Evolutionary conservation across 345 rosid genomes (phyloP).

Genomic region (sweet orange (Citrus sinensis)): DVS_A1.0 CM039163.1:3024501-3025000

Average conservation of each 20-base stretch:
- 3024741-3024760: neutral
- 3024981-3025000: too few relatives aligned
- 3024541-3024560: neutral
- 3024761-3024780: neutral
- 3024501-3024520: neutral
- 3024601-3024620: neutral
- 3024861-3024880: neutral
- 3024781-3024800: neutral
- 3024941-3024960: too few relatives aligned
- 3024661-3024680: constrained; percentile 10
- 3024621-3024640: neutral
- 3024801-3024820: neutral
- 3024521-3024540: neutral
- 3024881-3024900: neutral
- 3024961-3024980: neutral
- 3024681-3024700: constrained; percentile 28
- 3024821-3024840: neutral
- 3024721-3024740: constrained; percentile 22
- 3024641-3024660: constrained; percentile 25
- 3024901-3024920: neutral
- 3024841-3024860: neutral
- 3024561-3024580: neutral
- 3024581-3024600: neutral
- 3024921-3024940: neutral
- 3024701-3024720: constrained; percentile 26